Percentiles rank a stretch among this genome's conserved stretches.
Conservation (phyloP, 768 basidiomycete genomes). For the Naganishia antarctica region DNA sequence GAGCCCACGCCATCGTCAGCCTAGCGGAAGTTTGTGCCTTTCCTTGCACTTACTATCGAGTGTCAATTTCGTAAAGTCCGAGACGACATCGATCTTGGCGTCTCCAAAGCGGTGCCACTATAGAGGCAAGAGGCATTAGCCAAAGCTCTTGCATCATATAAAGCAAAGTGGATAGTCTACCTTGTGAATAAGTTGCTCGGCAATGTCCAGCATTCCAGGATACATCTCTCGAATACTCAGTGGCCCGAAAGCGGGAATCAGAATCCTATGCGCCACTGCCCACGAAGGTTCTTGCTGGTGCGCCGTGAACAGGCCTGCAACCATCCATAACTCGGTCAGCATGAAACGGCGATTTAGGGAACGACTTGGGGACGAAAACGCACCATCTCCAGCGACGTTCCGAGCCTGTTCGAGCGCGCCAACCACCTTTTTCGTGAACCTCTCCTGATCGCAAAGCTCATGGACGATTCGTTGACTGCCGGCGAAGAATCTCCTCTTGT, state of each 20-base stretch:
- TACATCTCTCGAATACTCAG: conserved; percentile 54
- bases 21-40: background rate
- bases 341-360: too few relatives aligned
- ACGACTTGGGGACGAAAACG: too few relatives aligned
- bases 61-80: conserved; percentile 55
- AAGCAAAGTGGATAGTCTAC: conserved; percentile 41
- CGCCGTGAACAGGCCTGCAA: conserved; percentile 45
- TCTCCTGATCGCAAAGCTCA: conserved; percentile 53
- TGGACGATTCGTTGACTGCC: conserved; percentile 51
- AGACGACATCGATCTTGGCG: conserved; percentile 52
- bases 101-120: conserved; percentile 51
- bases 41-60: conserved; percentile 48
- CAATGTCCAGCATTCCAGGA: conserved; percentile 55
- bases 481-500: conserved; percentile 34
- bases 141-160: too few relatives aligned
- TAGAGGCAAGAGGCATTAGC: background rate
- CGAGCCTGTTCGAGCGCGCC: conserved; percentile 50
- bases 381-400: conserved; percentile 51
- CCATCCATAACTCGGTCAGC: too few relatives aligned
- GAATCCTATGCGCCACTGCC: conserved; percentile 50
- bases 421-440: conserved; percentile 51
- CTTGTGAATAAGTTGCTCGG: conserved; percentile 52
- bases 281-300: conserved; percentile 54
- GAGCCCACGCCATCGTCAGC: background rate
- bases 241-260: conserved; percentile 54